Percentiles rank a stretch among this genome's conserved stretches.
These are phyloP conservation scores for Dichomitus squalens DNA, from an alignment of 1,284 basidiomycete species.

Conservation along the genomic window DNA sequence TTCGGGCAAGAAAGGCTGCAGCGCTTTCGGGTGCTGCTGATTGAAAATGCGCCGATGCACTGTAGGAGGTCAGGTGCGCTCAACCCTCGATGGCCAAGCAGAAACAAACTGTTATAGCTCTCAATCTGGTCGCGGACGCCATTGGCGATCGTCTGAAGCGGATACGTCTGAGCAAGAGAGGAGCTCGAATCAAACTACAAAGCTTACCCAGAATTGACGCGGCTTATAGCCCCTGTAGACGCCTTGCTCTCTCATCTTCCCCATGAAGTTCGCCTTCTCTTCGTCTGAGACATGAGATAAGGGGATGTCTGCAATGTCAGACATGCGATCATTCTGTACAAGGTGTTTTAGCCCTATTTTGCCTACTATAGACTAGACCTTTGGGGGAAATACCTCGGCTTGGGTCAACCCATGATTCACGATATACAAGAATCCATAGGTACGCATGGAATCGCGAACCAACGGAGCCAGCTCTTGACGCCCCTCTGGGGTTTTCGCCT, in stretches of 20 bases:
- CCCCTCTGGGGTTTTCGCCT: conserved; percentile 48
- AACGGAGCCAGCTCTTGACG: conserved; percentile 49
- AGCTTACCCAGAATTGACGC: conserved; percentile 53
- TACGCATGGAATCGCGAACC: conserved; percentile 58
- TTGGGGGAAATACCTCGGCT: conserved; percentile 40
- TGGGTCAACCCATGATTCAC: conserved; percentile 57
- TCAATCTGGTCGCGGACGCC: conserved; percentile 63
- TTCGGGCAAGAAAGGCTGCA: conserved; percentile 43
- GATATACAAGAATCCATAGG: conserved; percentile 65
- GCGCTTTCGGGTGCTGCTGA: conserved; percentile 33
- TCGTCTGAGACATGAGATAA: conserved; percentile 53
- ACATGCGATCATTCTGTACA: conserved; percentile 43
- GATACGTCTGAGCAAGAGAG: not conserved
- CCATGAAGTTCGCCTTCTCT: conserved; percentile 59
- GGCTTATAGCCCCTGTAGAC: conserved; percentile 65
- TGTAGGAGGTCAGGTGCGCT: conserved; percentile 38
- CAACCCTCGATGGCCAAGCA: conserved; percentile 1
- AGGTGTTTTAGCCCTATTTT: not conserved
- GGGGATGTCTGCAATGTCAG: conserved; percentile 65
- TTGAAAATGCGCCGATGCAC: conserved; percentile 38
- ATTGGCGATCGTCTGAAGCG: conserved; percentile 38
- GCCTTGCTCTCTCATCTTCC: conserved; percentile 47
- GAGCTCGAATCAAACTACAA: too few relatives aligned
- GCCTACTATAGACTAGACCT: not conserved
- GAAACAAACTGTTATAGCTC: conserved; percentile 52